Evolutionary conservation across 352 stramenopile species (phyloP), one percentile per base, ranked within the genome.

Genomic region (Globisporangium cederbergense): DNA sequence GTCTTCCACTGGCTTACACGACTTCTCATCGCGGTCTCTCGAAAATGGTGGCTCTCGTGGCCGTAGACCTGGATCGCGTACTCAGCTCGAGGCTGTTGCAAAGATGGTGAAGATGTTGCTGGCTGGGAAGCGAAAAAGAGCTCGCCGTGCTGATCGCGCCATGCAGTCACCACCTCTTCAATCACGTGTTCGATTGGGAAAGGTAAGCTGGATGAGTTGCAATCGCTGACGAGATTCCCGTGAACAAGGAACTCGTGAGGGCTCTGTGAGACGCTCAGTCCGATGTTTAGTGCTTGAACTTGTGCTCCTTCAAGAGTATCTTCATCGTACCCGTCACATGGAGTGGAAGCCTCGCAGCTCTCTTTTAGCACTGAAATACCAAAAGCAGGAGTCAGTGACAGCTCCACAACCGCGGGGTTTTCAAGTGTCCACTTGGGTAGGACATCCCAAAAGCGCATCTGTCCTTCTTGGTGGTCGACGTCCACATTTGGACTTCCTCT

Each of bases 21-120:
- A 30, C 62, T 66, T 18, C 59, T 68, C 62, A 68, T 42, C 22
- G 67, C 66, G 25, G 74, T 77, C 32, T 76, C 65, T 6, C 61
- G 62, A 11, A 79, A 79, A 0, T 66, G 62, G 46, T 79, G 73
- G 38, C 67, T 78, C 55, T 78, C 67, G 30, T 79, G 58, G 1
- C 62, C 68, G 40, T 80, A 80, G 11, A 57, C 20, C n/a, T 38
- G 40, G 9, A 61, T 30, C 4, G 16, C 20, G 34, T 45, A 64
- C 52, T 20, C 36, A 32, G 43, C n/a, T 53, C 14, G 36, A 18
- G 32, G 25, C 6, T 5, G 28, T 70, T 57, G 36, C 5, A 56
- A 28, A 65, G 49, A 36, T 56, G 32, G 32, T 8, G 52, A 56
- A 54, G 43, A 11, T 42, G 36, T 42, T 14, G 36, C 0, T 62